Conservation (phyloP, 2,329 filamentous ascomycete genomes). For the Leptographium radiaticola region DNA sequence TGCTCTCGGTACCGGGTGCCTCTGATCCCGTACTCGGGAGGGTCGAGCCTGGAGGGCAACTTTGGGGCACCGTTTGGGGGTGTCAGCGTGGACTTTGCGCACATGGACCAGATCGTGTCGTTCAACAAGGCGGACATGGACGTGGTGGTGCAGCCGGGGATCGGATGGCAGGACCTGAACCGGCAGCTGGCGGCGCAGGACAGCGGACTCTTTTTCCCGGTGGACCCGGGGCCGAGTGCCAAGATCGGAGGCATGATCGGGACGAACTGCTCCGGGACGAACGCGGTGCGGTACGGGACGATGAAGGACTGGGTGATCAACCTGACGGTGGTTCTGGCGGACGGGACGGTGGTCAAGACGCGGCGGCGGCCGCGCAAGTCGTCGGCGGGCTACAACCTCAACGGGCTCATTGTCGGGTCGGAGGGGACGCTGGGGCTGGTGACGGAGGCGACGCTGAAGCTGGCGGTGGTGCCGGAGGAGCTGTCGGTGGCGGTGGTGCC, state of each 20-base stretch:
- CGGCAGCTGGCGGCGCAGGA: constrained; percentile 42
- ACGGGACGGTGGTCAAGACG: constrained; percentile 70
- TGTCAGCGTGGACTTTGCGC: constrained; percentile 77
- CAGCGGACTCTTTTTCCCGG: constrained; percentile 76
- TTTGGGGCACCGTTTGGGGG: constrained; percentile 80
- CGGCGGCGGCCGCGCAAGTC: constrained; percentile 66
- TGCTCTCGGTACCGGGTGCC: constrained; percentile 72
- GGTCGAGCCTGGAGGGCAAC: constrained; percentile 77
- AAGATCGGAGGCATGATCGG: constrained; percentile 77
- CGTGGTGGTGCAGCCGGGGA: constrained; percentile 77
- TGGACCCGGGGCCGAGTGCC: constrained; percentile 64
- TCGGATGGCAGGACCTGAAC: constrained; percentile 88
- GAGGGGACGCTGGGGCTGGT: constrained; percentile 73
- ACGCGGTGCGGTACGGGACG: constrained; percentile 68
- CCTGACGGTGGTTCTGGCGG: constrained; percentile 65
- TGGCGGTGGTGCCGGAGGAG: constrained; percentile 63
- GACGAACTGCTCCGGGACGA: constrained; percentile 66
- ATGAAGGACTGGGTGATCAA: constrained; percentile 87
- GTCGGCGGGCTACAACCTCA: constrained; percentile 73
- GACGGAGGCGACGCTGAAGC: constrained; percentile 71
- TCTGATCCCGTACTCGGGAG: constrained; percentile 77
- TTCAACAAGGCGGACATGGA: constrained; percentile 86
- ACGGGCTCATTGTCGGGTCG: constrained; percentile 64
- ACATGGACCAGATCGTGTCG: constrained; percentile 71
- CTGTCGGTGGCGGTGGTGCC: constrained; percentile 68